phyloP scores from a whole-genome alignment of 495 filamentous ascomycete species.

The Podospora sp. region DNA sequence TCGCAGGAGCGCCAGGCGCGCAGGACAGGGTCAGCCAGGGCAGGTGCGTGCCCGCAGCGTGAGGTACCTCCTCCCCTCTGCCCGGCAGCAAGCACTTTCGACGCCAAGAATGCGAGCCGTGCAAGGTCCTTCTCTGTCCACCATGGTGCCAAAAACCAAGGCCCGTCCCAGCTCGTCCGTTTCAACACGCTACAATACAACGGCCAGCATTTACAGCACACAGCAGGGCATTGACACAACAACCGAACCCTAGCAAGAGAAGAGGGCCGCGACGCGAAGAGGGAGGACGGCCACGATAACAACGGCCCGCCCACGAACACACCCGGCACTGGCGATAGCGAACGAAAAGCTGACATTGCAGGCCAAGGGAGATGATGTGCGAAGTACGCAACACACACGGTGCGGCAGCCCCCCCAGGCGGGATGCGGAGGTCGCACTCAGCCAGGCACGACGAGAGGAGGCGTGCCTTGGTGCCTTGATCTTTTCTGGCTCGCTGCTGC shows the following conservation, averaged over 20 bases:
- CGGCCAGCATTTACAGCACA: background rate
- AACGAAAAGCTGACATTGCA: background rate
- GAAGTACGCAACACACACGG: background rate
- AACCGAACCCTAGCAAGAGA: background rate
- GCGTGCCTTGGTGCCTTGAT: slow-evolving; percentile 14
- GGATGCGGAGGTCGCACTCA: slow-evolving; percentile 30
- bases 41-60: slow-evolving; percentile 8
- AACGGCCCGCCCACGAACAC: slow-evolving; percentile 1
- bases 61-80: slow-evolving; percentile 20
- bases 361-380: background rate
- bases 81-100: background rate
- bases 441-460: slow-evolving; percentile 30
- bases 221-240: background rate
- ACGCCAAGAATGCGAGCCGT: slow-evolving; percentile 28
- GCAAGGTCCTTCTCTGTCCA: slow-evolving; percentile 25
- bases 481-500: background rate
- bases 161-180: slow-evolving; percentile 18
- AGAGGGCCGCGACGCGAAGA: background rate
- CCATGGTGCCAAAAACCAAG: slow-evolving; percentile 33
- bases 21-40: slow-evolving; percentile 30
- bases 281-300: background rate
- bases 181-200: slow-evolving; percentile 20
- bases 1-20: slow-evolving; percentile 28
- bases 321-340: background rate
- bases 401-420: slow-evolving; percentile 8